Evolutionary conservation across 371 early-diverging fungal genomes (phyloP).

Genomic region (Mortierella sp.): DNA sequence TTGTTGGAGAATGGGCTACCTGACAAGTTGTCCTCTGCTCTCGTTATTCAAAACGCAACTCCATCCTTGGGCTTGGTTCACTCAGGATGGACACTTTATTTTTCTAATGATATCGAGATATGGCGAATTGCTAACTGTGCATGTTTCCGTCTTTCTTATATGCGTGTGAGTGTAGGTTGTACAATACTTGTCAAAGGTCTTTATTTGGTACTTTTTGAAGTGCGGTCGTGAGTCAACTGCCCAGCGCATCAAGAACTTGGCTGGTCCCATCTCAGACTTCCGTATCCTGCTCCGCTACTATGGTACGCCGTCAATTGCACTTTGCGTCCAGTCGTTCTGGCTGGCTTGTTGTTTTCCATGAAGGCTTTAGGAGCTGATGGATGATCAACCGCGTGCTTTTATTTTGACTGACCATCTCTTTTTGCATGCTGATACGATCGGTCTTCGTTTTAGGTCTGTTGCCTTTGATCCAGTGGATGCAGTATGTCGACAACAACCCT

Average conservation of each 20-base stretch:
- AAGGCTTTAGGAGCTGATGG: no score
- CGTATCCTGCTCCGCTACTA: conserved; percentile 93
- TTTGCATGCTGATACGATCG: not conserved
- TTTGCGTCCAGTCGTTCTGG: no score
- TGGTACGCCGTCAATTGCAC: no score
- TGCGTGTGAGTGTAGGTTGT: conserved; percentile 71
- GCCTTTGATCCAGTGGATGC: conserved; percentile 91
- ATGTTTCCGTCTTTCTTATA: not conserved
- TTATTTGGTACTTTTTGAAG: conserved; percentile 79
- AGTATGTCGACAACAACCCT: conserved; percentile 76
- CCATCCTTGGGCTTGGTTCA: not conserved
- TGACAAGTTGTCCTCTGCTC: not conserved
- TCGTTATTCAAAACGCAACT: not conserved
- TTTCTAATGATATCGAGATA: not conserved
- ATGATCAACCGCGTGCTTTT: no score
- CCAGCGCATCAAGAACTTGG: conserved; percentile 81
- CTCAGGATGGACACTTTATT: no score
- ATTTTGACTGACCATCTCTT: not conserved
- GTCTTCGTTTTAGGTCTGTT: conserved; percentile 68
- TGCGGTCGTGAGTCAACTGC: conserved; percentile 66
- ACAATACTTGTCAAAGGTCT: conserved; percentile 92
- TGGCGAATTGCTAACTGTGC: not conserved
- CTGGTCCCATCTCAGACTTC: conserved; percentile 89
- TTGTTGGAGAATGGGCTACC: conserved; percentile 3
- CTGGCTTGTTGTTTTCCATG: not conserved